A percentile compares a stretch with the other conserved stretches of the same genome.
Evolutionary conservation across 441 rosid species (phyloP).

Genomic region (Rhodomyrtus psidioides): DNA sequence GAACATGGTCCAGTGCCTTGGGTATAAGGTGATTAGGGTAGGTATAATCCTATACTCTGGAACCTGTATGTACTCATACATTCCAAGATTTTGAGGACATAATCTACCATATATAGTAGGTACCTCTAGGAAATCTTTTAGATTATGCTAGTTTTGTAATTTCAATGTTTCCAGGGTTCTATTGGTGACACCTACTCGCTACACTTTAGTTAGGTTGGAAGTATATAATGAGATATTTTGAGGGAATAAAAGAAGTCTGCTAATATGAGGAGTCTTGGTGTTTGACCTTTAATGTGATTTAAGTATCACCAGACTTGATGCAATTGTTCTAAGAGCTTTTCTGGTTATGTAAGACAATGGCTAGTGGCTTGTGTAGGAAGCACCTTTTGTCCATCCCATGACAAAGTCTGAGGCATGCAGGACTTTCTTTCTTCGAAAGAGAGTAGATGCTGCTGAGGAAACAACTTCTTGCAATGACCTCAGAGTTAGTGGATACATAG

Average conservation of each 20-base stretch:
- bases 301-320: not conserved
- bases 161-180: not conserved
- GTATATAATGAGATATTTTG: not conserved
- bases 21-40: not conserved
- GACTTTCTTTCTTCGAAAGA: not conserved
- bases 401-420: not conserved
- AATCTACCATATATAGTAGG: not conserved
- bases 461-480: not conserved
- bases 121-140: not conserved
- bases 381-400: not conserved
- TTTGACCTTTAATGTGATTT: not conserved
- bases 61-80: not conserved
- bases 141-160: not conserved
- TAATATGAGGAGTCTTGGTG: not conserved
- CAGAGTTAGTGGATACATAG: not conserved
- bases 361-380: not conserved
- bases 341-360: not conserved
- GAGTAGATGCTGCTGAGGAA: not conserved
- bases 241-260: not conserved
- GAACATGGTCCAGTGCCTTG: not conserved
- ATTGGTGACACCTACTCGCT: not conserved
- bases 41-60: not conserved
- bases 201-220: not conserved
- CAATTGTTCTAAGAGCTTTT: not conserved
- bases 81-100: not conserved